Conservation (phyloP, 2,329 filamentous ascomycete genomes). For the Fusarium napiforme region DNA sequence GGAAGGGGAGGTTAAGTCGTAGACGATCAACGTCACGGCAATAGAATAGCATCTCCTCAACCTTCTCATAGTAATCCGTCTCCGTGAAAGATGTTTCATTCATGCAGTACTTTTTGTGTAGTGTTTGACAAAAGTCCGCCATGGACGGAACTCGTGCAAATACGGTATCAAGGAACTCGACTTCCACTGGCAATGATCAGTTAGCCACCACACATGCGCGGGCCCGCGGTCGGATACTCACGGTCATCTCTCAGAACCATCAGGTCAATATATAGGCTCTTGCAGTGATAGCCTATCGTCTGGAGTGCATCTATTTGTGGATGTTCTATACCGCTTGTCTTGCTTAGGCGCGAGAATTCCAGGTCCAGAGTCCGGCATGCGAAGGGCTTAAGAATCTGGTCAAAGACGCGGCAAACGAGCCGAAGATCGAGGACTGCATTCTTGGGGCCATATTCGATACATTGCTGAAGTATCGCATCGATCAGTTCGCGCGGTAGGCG, state of each 20-base stretch:
- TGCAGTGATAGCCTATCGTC: slow-evolving; percentile 59
- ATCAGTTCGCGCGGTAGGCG: slow-evolving; percentile 61
- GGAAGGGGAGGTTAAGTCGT: slow-evolving; percentile 64
- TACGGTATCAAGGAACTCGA: slow-evolving; percentile 58
- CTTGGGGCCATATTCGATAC: slow-evolving; percentile 55
- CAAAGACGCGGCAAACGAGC: slow-evolving; percentile 61
- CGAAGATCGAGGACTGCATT: slow-evolving; percentile 58
- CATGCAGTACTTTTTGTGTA: slow-evolving; percentile 61
- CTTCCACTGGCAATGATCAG: slow-evolving; percentile 55
- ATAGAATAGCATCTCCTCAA: slow-evolving; percentile 57
- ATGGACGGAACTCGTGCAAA: slow-evolving; percentile 60
- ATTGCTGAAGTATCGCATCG: slow-evolving; percentile 57
- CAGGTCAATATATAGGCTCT: slow-evolving; percentile 62
- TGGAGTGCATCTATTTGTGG: slow-evolving; percentile 56
- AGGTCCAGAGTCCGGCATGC: slow-evolving; percentile 60
- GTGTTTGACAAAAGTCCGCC: slow-evolving; percentile 55
- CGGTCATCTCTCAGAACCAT: slow-evolving; percentile 64
- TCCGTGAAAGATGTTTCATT: slow-evolving; percentile 61
- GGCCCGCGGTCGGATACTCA: slow-evolving; percentile 42
- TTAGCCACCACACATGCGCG: slow-evolving; percentile 20
- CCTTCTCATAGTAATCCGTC: slow-evolving; percentile 55
- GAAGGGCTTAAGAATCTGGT: slow-evolving; percentile 58
- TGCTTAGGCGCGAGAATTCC: slow-evolving; percentile 61
- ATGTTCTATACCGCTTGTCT: slow-evolving; percentile 46
- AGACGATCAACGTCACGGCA: slow-evolving; percentile 58